These are phyloP conservation scores for Metrosideros polymorpha DNA, from an alignment of 441 rosid species.

Conservation along the genomic window DNA sequence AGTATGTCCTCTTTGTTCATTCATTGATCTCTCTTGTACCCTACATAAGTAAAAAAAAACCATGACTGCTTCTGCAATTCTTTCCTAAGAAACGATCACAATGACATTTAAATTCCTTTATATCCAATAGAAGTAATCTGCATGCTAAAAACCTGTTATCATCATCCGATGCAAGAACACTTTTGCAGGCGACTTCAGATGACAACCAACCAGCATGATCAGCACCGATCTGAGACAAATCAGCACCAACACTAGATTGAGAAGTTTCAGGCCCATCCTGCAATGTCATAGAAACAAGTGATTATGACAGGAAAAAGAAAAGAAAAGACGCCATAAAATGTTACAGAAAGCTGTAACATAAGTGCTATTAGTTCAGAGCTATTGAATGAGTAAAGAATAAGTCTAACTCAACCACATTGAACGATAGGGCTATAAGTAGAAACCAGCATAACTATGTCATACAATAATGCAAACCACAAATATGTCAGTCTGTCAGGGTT, in stretches of 20 bases:
- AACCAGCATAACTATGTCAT: background rate
- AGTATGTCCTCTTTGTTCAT: constrained; percentile 19
- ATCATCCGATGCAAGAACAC: constrained; percentile 22
- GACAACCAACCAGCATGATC: constrained; percentile 33
- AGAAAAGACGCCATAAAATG: background rate
- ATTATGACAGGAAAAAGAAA: background rate
- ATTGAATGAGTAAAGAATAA: background rate
- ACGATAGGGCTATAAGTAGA: background rate
- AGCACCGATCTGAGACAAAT: constrained; percentile 20
- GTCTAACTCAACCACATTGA: background rate
- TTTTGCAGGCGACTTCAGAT: constrained; percentile 31
- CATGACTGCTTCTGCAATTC: background rate
- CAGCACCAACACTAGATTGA: constrained; percentile 25
- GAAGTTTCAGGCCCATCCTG: constrained; percentile 53
- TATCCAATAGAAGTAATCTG: background rate
- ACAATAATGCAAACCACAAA: background rate
- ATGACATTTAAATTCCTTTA: background rate
- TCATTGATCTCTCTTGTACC: constrained; percentile 22
- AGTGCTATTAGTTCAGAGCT: background rate
- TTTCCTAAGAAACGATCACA: background rate
- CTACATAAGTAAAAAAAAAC: constrained; percentile 15
- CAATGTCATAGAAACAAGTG: constrained; percentile 9
- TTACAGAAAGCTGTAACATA: background rate
- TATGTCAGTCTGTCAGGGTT: background rate
- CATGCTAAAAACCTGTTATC: constrained; percentile 42